phyloP scores from a whole-genome alignment of 2,329 filamentous ascomycete species.

The Apiospora marii region DNA sequence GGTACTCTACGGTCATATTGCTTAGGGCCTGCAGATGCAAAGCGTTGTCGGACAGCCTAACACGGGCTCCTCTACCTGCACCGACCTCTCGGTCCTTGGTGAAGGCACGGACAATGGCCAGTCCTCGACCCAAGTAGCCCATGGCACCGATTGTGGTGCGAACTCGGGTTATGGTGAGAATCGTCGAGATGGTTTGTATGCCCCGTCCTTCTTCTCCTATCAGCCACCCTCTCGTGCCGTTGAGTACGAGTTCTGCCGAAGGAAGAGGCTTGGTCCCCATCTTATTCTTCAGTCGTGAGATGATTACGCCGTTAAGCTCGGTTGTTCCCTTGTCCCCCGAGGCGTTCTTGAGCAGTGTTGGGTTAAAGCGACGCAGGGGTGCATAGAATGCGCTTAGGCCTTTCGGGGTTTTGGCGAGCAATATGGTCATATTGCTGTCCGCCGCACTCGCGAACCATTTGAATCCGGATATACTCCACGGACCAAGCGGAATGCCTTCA shows the following conservation, averaged over 20 bases:
- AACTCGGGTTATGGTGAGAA: constrained; percentile 65
- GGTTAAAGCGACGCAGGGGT: constrained; percentile 49
- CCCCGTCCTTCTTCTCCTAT: constrained; percentile 65
- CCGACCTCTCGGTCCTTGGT: constrained; percentile 53
- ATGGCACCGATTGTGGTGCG: constrained; percentile 52
- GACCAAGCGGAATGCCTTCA: constrained; percentile 34
- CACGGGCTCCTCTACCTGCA: constrained; percentile 41
- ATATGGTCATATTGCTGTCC: constrained; percentile 63
- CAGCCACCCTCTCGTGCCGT: constrained; percentile 58
- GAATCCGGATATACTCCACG: constrained; percentile 63
- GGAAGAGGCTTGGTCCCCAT: constrained; percentile 68
- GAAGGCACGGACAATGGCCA: constrained; percentile 57
- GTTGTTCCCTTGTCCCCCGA: constrained; percentile 32
- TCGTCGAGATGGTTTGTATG: constrained; percentile 64
- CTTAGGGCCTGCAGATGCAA: constrained; percentile 57
- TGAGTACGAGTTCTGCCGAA: constrained; percentile 67
- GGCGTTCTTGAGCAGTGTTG: constrained; percentile 26
- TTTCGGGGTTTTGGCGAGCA: constrained; percentile 60
- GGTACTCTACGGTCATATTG: constrained; percentile 52
- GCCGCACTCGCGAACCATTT: constrained; percentile 72
- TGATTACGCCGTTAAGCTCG: constrained; percentile 63
- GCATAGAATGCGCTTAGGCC: constrained; percentile 63
- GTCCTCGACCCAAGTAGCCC: constrained; percentile 52
- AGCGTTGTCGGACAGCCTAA: constrained; percentile 50
- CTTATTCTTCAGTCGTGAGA: constrained; percentile 68